Percentiles rank a stretch among this genome's conserved stretches.
Conservation (phyloP, 2,329 filamentous ascomycete genomes). For the Xylariomycetidae sp. region DNA sequence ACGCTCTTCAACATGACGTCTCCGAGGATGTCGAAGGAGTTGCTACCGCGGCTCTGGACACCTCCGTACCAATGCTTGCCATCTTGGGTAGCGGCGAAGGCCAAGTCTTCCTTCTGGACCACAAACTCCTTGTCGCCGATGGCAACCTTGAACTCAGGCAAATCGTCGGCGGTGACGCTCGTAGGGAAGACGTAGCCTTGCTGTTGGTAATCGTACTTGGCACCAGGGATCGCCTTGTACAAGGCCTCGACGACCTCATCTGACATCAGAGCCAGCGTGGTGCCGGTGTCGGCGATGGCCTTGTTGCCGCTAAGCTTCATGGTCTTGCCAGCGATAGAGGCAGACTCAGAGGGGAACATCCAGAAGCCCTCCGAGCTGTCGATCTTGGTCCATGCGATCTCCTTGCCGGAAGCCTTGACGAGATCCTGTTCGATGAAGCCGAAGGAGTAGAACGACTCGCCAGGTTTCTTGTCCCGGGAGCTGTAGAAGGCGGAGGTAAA, state of each 20-base stretch:
- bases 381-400: conserved; percentile 54
- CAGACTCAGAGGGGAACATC: conserved; percentile 54
- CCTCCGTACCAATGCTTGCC: conserved; percentile 51
- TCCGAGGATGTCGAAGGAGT: conserved; percentile 58
- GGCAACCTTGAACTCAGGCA: conserved; percentile 57
- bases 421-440: conserved; percentile 63
- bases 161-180: conserved; percentile 39
- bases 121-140: conserved; percentile 55
- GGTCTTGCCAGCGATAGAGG: conserved; percentile 50
- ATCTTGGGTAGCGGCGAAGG: conserved; percentile 49
- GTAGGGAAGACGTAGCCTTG: conserved; percentile 62
- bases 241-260: conserved; percentile 56
- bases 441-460: conserved; percentile 63
- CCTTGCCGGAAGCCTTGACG: conserved; percentile 44
- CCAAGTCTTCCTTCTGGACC: conserved; percentile 57
- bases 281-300: conserved; percentile 67
- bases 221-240: conserved; percentile 58
- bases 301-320: conserved; percentile 49
- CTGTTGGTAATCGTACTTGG: conserved; percentile 46
- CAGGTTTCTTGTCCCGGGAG: conserved; percentile 41
- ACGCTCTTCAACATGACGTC: conserved; percentile 59
- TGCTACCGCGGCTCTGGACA: conserved; percentile 55
- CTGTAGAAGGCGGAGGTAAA: conserved; percentile 61
- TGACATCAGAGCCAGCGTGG: conserved; percentile 59
- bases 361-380: conserved; percentile 64